Evolutionary conservation across 352 stramenopile species (phyloP).

Genomic region (Phytophthora hibernalis): DNA sequence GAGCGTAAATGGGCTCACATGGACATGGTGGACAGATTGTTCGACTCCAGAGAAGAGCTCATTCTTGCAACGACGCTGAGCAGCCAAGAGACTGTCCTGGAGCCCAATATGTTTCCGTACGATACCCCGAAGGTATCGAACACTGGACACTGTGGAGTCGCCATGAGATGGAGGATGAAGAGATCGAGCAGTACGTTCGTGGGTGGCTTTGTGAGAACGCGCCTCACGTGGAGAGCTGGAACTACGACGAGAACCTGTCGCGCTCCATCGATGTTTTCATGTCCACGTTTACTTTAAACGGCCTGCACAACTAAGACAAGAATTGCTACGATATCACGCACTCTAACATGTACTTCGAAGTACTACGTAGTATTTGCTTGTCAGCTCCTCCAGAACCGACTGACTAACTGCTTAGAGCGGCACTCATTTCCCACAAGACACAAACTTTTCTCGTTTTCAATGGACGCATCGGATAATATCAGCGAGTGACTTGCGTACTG

Average conservation of each 20-base stretch:
- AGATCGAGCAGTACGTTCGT: slow-evolving; percentile 82
- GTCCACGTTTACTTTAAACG: slow-evolving; percentile 83
- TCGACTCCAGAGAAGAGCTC: slow-evolving; percentile 66
- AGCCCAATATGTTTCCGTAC: slow-evolving; percentile 90
- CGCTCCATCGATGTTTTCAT: slow-evolving; percentile 90
- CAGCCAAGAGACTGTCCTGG: slow-evolving; percentile 62
- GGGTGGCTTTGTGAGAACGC: slow-evolving; percentile 76
- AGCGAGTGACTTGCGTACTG: neutral
- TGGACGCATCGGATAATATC: neutral
- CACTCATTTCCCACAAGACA: no score
- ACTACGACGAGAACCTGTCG: slow-evolving; percentile 88
- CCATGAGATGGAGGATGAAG: slow-evolving; percentile 59
- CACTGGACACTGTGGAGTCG: slow-evolving; percentile 87
- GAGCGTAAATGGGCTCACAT: slow-evolving; percentile 86
- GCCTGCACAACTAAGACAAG: neutral
- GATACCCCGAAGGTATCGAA: slow-evolving; percentile 75
- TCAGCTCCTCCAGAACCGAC: neutral
- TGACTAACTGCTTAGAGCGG: neutral
- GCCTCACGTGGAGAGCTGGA: slow-evolving; percentile 72
- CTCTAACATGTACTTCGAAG: neutral
- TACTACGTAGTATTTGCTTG: neutral
- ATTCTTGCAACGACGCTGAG: slow-evolving; percentile 76
- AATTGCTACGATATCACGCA: neutral
- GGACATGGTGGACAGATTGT: slow-evolving; percentile 71
- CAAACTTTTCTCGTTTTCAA: no score